phyloP scores from a whole-genome alignment of 768 basidiomycete species.

The Hygrocybe coccinea region DNA sequence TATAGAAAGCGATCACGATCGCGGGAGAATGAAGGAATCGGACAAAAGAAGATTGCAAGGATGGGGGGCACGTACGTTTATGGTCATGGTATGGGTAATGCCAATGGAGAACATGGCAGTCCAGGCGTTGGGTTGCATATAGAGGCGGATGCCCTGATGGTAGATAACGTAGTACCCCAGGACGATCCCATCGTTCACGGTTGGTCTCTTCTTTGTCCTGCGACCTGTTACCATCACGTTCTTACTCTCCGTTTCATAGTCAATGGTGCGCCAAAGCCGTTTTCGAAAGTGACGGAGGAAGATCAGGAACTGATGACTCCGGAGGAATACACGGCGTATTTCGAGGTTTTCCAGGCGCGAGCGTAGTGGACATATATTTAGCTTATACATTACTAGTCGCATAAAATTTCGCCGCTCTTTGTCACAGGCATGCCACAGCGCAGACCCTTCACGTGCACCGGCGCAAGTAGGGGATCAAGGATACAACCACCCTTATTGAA shows the following conservation, averaged over 20 bases:
- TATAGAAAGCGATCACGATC: conserved; percentile 73
- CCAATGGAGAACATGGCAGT: conserved; percentile 11
- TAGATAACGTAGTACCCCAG: conserved; percentile 21
- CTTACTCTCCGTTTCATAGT: conserved; percentile 40
- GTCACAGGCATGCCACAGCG: no score
- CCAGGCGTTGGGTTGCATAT: conserved; percentile 14
- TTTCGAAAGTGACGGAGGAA: conserved; percentile 84
- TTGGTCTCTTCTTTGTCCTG: conserved; percentile 27
- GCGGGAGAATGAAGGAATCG: conserved; percentile 48
- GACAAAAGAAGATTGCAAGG: conserved; percentile 39
- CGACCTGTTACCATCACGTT: neutral
- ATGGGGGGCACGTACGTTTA: conserved; percentile 34
- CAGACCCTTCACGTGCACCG: no score
- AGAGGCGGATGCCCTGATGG: conserved; percentile 20
- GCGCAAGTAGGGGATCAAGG: no score
- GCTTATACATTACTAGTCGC: no score
- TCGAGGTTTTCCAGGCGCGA: conserved; percentile 58
- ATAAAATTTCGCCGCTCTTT: no score
- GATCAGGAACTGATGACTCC: conserved; percentile 91
- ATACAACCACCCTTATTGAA: no score
- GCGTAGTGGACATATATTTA: conserved; percentile 18
- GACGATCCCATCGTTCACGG: conserved; percentile 71
- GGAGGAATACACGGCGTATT: conserved; percentile 81
- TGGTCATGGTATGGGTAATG: conserved; percentile 19
- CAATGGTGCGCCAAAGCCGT: conserved; percentile 65